Evolutionary conservation across 2,329 filamentous ascomycete species (phyloP), one percentile per base, ranked within the genome.

Genomic region (Periconia macrospinosa): DNA sequence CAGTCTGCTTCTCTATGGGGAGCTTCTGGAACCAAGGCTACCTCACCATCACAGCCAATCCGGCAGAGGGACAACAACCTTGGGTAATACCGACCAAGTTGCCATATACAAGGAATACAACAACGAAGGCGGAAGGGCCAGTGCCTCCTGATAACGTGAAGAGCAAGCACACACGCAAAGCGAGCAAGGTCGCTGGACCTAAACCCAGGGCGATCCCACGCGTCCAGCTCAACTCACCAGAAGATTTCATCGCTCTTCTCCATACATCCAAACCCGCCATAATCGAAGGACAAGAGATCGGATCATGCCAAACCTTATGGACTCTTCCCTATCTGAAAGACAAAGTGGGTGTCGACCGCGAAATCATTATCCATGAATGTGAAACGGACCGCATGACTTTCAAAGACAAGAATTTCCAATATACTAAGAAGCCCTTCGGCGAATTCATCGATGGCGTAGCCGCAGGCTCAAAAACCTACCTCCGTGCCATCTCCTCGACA

Each of bases 1-100:
- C 89, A 15, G 90, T 91, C 0, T 96, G 91, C 70, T 96, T 96
- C 76, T 92, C 90, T 0, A 96, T 96, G 81, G 92, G 92, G 1
- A 90, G 89, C 7, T 92, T 85, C 65, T 95, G 90, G 90, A 92
- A 92, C 46, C 49, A 65, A 49, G 62, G 63, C 13, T 59, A 56
- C 33, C 47, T 72, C 15, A 57, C 54, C 5, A 62, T 73, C 27
- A 59, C 59, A 41, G 48, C 53, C 42, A 45, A 30, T 35, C 53
- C 45, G 52, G 54, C 47, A 56, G 58, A 58, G 49, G 23, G 51
- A 37, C 60, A 49, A 37, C 60, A 49, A 44, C 23, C 54, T 47
- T 69, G 68, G 67, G 33, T 58, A 20, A 17, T 42, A 19, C 44
- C 51, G 41, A 45, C 41, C 50, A 46, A 49, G n/a, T 13, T n/a